Conservation (phyloP, 2,329 filamentous ascomycete species). For the Blastomyces parvus region DNA sequence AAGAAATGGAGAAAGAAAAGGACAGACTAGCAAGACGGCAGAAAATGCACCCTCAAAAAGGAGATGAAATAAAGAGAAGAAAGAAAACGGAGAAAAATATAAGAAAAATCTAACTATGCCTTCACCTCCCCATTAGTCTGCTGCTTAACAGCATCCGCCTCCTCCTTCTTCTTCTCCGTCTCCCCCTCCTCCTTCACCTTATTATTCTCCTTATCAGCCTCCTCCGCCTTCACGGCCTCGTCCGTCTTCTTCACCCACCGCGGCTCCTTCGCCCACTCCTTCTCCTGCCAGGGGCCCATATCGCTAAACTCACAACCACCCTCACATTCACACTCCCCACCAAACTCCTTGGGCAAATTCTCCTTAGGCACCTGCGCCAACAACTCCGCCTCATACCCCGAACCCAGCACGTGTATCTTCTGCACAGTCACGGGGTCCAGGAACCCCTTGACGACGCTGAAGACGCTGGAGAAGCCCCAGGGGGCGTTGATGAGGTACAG, state of each 20-base stretch:
- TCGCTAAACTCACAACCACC: constrained; percentile 83
- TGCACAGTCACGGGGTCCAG: constrained; percentile 91
- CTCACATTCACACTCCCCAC: constrained; percentile 69
- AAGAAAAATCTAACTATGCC: constrained; percentile 19
- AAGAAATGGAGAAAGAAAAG: constrained; percentile 8
- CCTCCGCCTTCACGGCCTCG: constrained; percentile 10
- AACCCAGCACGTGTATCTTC: constrained; percentile 88
- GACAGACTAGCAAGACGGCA: too few species aligned
- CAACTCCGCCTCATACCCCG: constrained; percentile 72
- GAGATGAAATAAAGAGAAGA: constrained; percentile 10
- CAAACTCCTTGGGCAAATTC: constrained; percentile 80
- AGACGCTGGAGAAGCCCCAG: constrained; percentile 86
- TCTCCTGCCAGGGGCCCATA: constrained; percentile 68
- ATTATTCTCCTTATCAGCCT: constrained; percentile 21
- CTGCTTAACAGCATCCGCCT: constrained; percentile 20
- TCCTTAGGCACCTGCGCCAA: constrained; percentile 75
- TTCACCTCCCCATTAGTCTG: constrained; percentile 16
- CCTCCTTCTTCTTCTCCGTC: constrained; percentile 17
- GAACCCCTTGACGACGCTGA: constrained; percentile 81
- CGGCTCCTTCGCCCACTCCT: constrained; percentile 36
- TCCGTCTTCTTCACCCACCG: constrained; percentile 32
- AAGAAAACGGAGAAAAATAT: constrained; percentile 7
- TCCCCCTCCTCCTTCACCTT: constrained; percentile 18
- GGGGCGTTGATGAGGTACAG: constrained; percentile 97
- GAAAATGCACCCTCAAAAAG: constrained; percentile 13